phyloP scores from a whole-genome alignment of 2,329 filamentous ascomycete species.

The Pseudocercospora fuligena region DNA sequence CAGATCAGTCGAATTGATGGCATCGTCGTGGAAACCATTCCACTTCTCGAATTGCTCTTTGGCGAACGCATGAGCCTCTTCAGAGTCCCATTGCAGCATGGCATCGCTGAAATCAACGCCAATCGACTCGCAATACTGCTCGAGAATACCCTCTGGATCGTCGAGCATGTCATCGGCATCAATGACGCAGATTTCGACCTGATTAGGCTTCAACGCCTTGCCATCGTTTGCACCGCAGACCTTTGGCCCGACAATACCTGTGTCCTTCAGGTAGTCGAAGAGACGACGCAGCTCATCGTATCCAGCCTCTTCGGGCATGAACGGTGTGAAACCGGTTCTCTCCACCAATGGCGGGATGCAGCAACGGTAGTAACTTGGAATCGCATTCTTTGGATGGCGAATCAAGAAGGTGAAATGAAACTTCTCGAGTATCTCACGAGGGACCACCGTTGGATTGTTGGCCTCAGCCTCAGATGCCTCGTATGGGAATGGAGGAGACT shows the following conservation, averaged over 20 bases:
- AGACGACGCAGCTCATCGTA: conserved; percentile 85
- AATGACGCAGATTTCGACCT: conserved; percentile 76
- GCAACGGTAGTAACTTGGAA: conserved; percentile 94
- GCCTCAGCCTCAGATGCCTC: conserved; percentile 61
- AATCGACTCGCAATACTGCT: conserved; percentile 79
- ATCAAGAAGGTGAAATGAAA: conserved; percentile 98
- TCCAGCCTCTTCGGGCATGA: conserved; percentile 86
- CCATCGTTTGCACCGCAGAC: conserved; percentile 55
- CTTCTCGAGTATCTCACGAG: conserved; percentile 70
- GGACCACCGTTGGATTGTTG: conserved; percentile 84
- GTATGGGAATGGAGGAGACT: conserved; percentile 60
- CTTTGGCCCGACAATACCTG: conserved; percentile 72
- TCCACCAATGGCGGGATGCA: conserved; percentile 84
- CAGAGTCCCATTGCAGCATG: conserved; percentile 85
- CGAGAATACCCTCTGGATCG: conserved; percentile 74
- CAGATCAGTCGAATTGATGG: conserved; percentile 78
- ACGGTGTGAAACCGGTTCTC: conserved; percentile 82
- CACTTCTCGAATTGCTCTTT: conserved; percentile 88
- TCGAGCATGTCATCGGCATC: conserved; percentile 95
- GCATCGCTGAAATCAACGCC: conserved; percentile 74
- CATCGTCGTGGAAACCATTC: conserved; percentile 96
- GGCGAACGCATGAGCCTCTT: conserved; percentile 71
- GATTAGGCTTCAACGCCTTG: conserved; percentile 23
- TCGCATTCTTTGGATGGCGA: conserved; percentile 87
- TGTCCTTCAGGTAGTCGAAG: conserved; percentile 79